Evolutionary conservation across 1,284 basidiomycete species (phyloP), one percentile per base, ranked within the genome.

Genomic region (Malassezia psittaci): DNA sequence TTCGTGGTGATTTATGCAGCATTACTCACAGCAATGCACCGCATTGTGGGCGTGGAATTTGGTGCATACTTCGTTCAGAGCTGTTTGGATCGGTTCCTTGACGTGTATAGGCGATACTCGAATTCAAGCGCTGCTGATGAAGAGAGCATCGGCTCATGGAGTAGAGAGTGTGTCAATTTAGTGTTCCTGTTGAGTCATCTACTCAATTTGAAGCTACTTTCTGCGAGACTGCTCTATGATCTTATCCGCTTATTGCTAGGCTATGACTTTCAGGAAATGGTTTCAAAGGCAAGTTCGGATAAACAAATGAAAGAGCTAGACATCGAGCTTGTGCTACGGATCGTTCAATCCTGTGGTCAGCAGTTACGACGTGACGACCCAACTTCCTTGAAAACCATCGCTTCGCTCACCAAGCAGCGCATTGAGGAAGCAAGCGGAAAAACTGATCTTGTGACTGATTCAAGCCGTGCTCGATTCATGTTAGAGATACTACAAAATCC

Each of bases 201-300:
- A 36, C 96, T 96, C 79, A 96, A 96, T 74, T 88, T 96, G 68
- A 87, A 89, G 75, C 87, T 96, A 21, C 81, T 96, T 43, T 89
- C 88, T 1, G 88, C 85, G 57, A 79, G 86, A 4, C 79, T 98
- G 16, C 78, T 96, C 41, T 96, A 91, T 76, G 93, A 96, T 71
- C 75, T 96, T 47, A 85, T 99, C 62, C 83, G 87, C 3, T 80
- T 81, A 8, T 81, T 96, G 54, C 79, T 98, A 44, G 79, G 82
- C 5, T 16, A 51, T 0, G 37, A 52, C 10, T 51, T 53, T 10
- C 16, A 12, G 1, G 52, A 52, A 7, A 40, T 50, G 24, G 35
- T 45, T 6, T 47, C 52, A 6, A 41, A 39, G 9, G 18, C 43
- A 12, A 11, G n/a, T 3, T 33, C 5, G 1, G 1, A 13, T 32